A percentile compares a stretch with the other conserved stretches of the same genome.
These are phyloP conservation scores for Creolimax fragrantissima DNA, from an alignment of 78 protist species.

Conservation along the genomic window DNA sequence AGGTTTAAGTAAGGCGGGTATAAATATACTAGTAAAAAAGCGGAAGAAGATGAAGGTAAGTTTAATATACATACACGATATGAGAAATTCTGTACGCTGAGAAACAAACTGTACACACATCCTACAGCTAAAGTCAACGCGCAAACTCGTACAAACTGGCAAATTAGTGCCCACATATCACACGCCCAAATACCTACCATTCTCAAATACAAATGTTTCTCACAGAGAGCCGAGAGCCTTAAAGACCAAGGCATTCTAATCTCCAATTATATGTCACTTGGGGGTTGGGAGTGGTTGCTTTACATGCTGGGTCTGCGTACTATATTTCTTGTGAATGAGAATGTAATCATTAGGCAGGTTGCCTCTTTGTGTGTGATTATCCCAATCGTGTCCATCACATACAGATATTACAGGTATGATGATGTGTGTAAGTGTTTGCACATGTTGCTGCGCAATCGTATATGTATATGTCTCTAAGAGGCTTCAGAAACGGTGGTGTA, in stretches of 20 bases:
- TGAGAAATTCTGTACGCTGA: too few species aligned
- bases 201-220: neutral
- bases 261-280: neutral
- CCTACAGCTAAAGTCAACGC: too few species aligned
- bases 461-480: neutral
- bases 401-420: neutral
- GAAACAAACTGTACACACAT: too few species aligned
- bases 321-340: neutral
- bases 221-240: neutral
- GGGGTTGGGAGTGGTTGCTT: neutral
- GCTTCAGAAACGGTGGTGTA: neutral
- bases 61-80: too few species aligned
- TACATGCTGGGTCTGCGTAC: neutral
- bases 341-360: neutral
- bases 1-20: too few species aligned
- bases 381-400: neutral
- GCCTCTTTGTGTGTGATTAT: neutral
- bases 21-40: too few species aligned
- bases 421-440: neutral
- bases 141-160: too few species aligned
- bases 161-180: too few species aligned
- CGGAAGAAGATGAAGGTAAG: too few species aligned
- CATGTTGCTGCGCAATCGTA: neutral
- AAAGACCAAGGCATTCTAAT: neutral
- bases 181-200: neutral